Evolutionary conservation across 2,329 filamentous ascomycete species (phyloP).

Genomic region (Colletotrichum musae): DNA sequence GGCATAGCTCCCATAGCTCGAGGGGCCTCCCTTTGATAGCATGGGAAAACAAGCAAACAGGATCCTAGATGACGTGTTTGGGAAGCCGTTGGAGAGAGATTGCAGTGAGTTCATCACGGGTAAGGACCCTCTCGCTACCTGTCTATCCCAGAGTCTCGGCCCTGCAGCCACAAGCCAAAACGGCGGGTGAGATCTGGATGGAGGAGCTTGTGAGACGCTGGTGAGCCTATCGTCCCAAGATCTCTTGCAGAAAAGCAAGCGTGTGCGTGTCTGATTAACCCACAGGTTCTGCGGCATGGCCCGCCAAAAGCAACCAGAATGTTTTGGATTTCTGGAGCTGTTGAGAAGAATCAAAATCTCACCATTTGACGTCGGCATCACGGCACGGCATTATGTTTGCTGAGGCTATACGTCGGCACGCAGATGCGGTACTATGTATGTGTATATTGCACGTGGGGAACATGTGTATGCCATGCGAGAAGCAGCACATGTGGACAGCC

Average conservation of each 20-base stretch:
- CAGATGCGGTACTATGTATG: background rate
- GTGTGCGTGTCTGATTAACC: background rate
- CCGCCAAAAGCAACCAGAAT: constrained; percentile 8
- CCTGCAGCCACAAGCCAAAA: constrained; percentile 23
- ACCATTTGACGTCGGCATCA: background rate
- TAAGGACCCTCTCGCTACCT: background rate
- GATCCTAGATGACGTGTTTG: constrained; percentile 9
- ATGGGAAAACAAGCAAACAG: constrained; percentile 1
- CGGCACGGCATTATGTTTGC: constrained; percentile 2
- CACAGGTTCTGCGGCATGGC: constrained; percentile 2
- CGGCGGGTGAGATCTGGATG: constrained; percentile 2
- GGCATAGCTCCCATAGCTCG: background rate
- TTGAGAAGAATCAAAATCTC: background rate
- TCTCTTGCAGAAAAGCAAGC: constrained; percentile 15
- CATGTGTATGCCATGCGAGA: no score
- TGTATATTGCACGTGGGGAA: background rate
- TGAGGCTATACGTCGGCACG: background rate
- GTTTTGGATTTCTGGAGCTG: constrained; percentile 22
- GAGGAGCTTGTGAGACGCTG: constrained; percentile 17
- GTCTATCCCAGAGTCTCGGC: background rate
- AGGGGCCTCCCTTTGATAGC: background rate
- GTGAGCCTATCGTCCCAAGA: constrained; percentile 14
- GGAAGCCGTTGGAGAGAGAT: constrained; percentile 27
- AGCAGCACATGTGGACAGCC: background rate
- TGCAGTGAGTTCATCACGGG: constrained; percentile 14